Evolutionary conservation across 2,329 filamentous ascomycete species (phyloP).

Genomic region (Cladosporium sp.): DNA sequence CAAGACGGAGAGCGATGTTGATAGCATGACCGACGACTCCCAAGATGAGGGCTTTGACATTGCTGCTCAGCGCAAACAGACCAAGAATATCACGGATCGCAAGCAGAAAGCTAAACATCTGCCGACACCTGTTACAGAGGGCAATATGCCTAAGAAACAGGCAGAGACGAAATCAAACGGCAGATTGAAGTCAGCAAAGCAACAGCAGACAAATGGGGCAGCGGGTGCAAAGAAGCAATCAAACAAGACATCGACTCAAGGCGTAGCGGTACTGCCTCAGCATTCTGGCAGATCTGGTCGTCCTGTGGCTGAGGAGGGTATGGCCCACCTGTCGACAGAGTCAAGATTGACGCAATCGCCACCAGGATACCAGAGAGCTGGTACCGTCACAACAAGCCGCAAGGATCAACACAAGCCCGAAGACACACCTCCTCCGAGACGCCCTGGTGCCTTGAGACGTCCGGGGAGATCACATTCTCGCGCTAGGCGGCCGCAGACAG

Average conservation of each 20-base stretch:
- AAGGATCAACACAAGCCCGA: background rate
- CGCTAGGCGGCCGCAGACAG: background rate
- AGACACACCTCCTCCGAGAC: background rate
- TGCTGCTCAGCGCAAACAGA: background rate
- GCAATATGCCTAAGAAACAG: background rate
- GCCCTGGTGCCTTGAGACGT: slow-evolving; percentile 4
- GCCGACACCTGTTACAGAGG: background rate
- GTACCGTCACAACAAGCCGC: background rate
- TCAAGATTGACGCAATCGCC: background rate
- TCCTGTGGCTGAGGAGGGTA: background rate
- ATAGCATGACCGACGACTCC: background rate
- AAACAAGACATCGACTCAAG: background rate
- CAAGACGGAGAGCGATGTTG: background rate
- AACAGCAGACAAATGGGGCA: background rate
- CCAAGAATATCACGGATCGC: background rate
- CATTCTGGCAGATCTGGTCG: background rate
- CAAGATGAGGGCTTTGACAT: background rate
- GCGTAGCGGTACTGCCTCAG: background rate
- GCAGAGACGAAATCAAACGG: background rate
- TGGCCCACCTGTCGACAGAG: background rate
- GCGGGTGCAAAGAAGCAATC: background rate
- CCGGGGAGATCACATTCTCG: background rate
- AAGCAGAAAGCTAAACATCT: background rate
- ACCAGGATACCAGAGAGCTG: background rate
- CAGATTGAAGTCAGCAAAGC: background rate